Conservation (phyloP, 2,329 filamentous ascomycete genomes). For the Botrytis medusae region DNA sequence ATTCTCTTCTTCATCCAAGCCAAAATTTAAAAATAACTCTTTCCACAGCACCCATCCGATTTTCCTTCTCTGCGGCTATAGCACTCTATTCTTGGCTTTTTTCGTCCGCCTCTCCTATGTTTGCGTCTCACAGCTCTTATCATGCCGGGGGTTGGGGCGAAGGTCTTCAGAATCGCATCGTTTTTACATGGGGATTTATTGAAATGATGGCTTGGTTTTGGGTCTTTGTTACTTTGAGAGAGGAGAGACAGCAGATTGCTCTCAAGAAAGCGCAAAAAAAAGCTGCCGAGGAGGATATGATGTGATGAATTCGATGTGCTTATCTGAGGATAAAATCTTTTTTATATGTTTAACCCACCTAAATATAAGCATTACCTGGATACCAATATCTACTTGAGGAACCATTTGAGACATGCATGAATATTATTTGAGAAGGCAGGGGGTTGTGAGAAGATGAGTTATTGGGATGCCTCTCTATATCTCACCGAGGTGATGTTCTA, state of each 20-base stretch:
- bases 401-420: neutral
- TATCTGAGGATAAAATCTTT: neutral
- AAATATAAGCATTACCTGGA: slow-evolving; percentile 1
- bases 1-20: slow-evolving; percentile 45
- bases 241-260: slow-evolving; percentile 53
- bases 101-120: slow-evolving; percentile 52
- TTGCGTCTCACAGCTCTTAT: slow-evolving; percentile 43
- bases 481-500: neutral
- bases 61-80: slow-evolving; percentile 60
- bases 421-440: neutral
- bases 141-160: slow-evolving; percentile 55
- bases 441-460: neutral
- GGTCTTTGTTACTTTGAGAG: slow-evolving; percentile 69
- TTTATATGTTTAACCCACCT: neutral
- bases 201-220: slow-evolving; percentile 88
- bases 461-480: neutral
- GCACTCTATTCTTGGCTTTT: slow-evolving; percentile 66
- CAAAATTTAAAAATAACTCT: slow-evolving; percentile 4
- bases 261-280: slow-evolving; percentile 38
- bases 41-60: slow-evolving; percentile 57
- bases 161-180: slow-evolving; percentile 75
- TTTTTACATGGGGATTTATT: slow-evolving; percentile 82
- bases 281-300: slow-evolving; percentile 41
- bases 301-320: slow-evolving; percentile 27
- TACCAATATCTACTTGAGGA: slow-evolving; percentile 5